Conservation (phyloP, 441 rosid species). For the Flueggea neowawraea region DNA sequence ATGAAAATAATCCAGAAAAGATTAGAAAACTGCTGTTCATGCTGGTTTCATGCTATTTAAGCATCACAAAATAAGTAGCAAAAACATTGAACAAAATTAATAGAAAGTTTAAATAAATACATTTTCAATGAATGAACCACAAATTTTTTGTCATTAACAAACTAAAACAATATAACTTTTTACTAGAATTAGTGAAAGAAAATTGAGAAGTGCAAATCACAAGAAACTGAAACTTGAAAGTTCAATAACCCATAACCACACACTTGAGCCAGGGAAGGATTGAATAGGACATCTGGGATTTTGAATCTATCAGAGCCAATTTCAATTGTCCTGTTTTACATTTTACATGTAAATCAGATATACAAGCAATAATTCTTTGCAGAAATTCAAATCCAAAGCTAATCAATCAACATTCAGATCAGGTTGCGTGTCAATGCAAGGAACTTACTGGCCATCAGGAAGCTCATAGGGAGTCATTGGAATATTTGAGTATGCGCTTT, state of each 20-base stretch:
- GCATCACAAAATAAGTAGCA: too few species aligned
- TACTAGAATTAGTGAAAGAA: too few species aligned
- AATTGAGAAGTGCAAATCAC: too few species aligned
- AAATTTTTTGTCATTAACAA: too few species aligned
- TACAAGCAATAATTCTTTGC: background rate
- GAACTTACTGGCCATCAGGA: conserved; percentile 99
- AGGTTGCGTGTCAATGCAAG: conserved; percentile 2
- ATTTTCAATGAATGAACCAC: too few species aligned
- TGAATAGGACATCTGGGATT: conserved; percentile 95
- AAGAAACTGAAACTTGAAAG: background rate
- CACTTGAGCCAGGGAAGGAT: conserved; percentile 88
- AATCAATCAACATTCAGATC: conserved; percentile 11
- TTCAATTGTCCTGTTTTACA: conserved; percentile 77
- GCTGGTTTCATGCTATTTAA: too few species aligned
- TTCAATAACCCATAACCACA: conserved; percentile 19
- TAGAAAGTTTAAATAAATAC: too few species aligned
- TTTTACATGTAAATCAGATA: conserved; percentile 2
- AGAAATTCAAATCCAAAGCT: conserved; percentile 6
- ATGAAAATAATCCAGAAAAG: too few species aligned
- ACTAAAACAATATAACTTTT: too few species aligned
- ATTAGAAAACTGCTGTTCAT: too few species aligned
- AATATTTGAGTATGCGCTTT: conserved; percentile 87
- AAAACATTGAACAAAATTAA: too few species aligned
- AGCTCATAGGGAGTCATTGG: conserved; percentile 99
- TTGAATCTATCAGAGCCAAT: conserved; percentile 98